These are phyloP conservation scores for Podosphaera aphanis DNA, from an alignment of 2,329 filamentous ascomycete genomes.

Conservation along the genomic window DNA sequence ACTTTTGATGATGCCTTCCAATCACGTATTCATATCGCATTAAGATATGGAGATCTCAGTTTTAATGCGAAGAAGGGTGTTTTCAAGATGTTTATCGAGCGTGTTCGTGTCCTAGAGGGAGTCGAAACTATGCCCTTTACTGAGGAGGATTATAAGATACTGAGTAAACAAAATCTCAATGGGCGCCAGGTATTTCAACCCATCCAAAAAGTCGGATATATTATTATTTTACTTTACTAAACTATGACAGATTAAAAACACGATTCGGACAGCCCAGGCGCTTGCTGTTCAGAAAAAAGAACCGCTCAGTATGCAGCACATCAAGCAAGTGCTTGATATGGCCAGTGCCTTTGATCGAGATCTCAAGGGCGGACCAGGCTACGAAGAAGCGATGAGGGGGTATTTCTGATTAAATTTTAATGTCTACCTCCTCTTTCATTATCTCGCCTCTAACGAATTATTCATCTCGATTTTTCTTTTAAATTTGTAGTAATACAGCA, in stretches of 20 bases:
- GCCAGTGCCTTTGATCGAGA: slow-evolving; percentile 65
- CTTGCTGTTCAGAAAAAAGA: slow-evolving; percentile 55
- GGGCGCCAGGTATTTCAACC: slow-evolving; percentile 37
- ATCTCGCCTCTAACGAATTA: no score
- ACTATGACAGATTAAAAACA: slow-evolving; percentile 49
- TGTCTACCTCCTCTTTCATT: no score
- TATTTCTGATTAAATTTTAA: no score
- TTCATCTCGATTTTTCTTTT: no score
- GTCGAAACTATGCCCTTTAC: slow-evolving; percentile 35
- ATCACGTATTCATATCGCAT: slow-evolving; percentile 62
- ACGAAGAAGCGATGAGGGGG: slow-evolving; percentile 62
- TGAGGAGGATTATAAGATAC: slow-evolving; percentile 39
- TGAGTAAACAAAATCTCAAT: slow-evolving; percentile 47
- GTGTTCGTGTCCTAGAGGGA: slow-evolving; percentile 41
- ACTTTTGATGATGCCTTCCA: slow-evolving; percentile 85
- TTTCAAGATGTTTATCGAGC: slow-evolving; percentile 64
- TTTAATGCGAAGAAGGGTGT: slow-evolving; percentile 51
- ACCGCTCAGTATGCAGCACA: slow-evolving; percentile 52
- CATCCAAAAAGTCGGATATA: not conserved
- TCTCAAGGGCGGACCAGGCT: slow-evolving; percentile 58
- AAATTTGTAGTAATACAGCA: no score
- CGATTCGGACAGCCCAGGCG: slow-evolving; percentile 60
- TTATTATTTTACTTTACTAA: slow-evolving; percentile 17
- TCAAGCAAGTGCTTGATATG: slow-evolving; percentile 63
- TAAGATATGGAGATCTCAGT: slow-evolving; percentile 57